Evolutionary conservation across 352 stramenopile species (phyloP), one percentile per base, ranked within the genome.

Genomic region (Elongisporangium senticosum): DNA sequence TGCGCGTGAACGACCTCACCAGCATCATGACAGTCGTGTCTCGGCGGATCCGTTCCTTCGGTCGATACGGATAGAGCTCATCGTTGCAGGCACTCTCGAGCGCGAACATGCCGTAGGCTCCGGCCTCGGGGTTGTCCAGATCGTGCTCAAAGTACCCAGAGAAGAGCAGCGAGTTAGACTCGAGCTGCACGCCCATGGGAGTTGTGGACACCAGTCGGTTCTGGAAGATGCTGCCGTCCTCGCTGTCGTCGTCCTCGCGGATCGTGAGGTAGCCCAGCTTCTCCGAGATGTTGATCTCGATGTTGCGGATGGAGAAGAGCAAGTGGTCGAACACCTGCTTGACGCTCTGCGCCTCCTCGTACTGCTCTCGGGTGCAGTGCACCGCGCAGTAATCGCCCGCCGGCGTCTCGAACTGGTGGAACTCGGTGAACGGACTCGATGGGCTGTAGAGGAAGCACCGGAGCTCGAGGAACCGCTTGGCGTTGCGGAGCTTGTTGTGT

Each of bases 231-330:
- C 64, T 64, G 49, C 65, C 69, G 33, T 51, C 69, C 3, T 55
- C 66, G 1, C 53, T 64, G 47, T 77, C 66, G 50, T 77, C 69
- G 28, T 77, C 69, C 26, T 77, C 69, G 4, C 69, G 69, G 51
- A 77, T 74, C 19, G 69, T 74, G 53, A 77, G 68, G 39, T 74
- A 58, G 15, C 69, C 69, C 20, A 74, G 22, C 24, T 69, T 74
- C 50, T 77, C 69, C 21, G 69, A 77, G 20, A 77, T 71, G 47
- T 56, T 77, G 54, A 77, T 79, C 57, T 79, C 69, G 37, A 71
- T 62, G 50, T 77, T 77, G 23, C 65, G 68, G 53, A 77, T 59
- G 49, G 67, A 75, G 49, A 67, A 59, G n/a, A 67, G 56, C 39
- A 77, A 47, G 51, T 65, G 64, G 24, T 55, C 47, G 28, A 67